Evolutionary conservation across 2,329 filamentous ascomycete species (phyloP), one percentile per base, ranked within the genome.

Genomic region (Diplocarpon mali): DNA sequence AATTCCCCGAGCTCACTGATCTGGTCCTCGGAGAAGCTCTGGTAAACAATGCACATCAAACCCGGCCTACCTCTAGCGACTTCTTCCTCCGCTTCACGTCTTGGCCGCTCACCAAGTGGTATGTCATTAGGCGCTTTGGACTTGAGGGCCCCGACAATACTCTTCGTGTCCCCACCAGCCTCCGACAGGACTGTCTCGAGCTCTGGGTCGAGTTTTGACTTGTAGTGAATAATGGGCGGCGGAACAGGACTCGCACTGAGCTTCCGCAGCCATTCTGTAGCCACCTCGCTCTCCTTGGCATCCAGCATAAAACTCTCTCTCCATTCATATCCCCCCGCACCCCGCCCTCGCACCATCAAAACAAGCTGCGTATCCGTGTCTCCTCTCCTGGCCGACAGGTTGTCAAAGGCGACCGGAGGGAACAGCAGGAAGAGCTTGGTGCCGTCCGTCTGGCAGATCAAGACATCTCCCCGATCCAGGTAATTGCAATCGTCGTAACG

Each of bases 371-470:
- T 75, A 42, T 75, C 70, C 31, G 67, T 62, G 31, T 88, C 80
- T 11, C 88, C 88, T 48, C 73, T 78, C 32, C 90, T 80, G 40
- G 88, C 86, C 11, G 92, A 96, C 15, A 94, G 73, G 48, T 77
- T 73, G 30, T 73, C 70, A 51, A 78, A 72, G 14, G 80, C 72
- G n/a, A 95, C 72, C 1, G 92, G 90, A n/a, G 89, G 84, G 58
- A 98, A 95, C 0, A 98, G 72, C 4, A 98, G 73, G 79, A 87
- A 96, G 24, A 71, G 69, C 12, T 83, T 79, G 5, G 75, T 73
- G 42, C 77, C 75, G 36, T 88, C 87, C n/a, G 88, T 78, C 63
- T 96, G 89, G 53, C 90, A 89, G 45, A 98, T 83, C 16, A 98
- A 74, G n/a, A 98, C 62, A 62, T 98, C 92, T 6, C 90, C 88